Conservation (phyloP, 1,284 basidiomycete genomes). For the Sanghuangporus sanghuang region DNA sequence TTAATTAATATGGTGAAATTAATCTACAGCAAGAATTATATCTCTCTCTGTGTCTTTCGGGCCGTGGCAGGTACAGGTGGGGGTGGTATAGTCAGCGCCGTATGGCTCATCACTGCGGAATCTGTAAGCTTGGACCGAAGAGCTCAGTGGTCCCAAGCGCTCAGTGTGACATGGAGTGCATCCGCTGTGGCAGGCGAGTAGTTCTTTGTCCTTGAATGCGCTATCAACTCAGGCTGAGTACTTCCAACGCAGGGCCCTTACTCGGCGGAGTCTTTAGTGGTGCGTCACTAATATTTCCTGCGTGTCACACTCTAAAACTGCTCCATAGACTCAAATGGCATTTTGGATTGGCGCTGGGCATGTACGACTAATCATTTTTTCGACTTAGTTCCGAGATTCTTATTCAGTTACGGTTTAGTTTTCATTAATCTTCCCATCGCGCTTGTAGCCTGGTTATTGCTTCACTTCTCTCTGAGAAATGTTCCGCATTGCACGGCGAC, state of each 20-base stretch:
- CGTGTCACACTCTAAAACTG: slow-evolving; percentile 20
- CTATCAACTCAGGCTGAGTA: neutral
- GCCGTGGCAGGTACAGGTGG: slow-evolving; percentile 68
- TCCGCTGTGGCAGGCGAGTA: slow-evolving; percentile 55
- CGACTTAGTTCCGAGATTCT: slow-evolving; percentile 4
- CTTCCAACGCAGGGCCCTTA: slow-evolving; percentile 48
- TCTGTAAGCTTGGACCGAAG: slow-evolving; percentile 63
- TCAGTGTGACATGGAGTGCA: slow-evolving; percentile 77
- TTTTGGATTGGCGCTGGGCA: slow-evolving; percentile 70
- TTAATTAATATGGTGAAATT: slow-evolving; percentile 5
- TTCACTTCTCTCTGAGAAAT: slow-evolving; percentile 51
- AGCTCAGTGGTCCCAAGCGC: slow-evolving; percentile 76
- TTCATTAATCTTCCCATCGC: slow-evolving; percentile 78
- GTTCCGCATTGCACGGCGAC: slow-evolving; percentile 42
- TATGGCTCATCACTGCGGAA: slow-evolving; percentile 79
- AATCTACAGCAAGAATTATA: slow-evolving; percentile 43
- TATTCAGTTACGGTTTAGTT: slow-evolving; percentile 37
- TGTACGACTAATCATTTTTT: slow-evolving; percentile 44
- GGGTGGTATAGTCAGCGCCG: slow-evolving; percentile 74
- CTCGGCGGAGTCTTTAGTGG: slow-evolving; percentile 75
- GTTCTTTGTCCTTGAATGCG: neutral
- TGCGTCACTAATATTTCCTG: slow-evolving; percentile 32
- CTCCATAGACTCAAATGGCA: slow-evolving; percentile 22
- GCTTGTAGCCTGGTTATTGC: slow-evolving; percentile 49
- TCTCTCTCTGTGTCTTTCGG: slow-evolving; percentile 50